Conservation (phyloP, 306 rosid genomes). For the Oxytropis ochrocephala region DNA sequence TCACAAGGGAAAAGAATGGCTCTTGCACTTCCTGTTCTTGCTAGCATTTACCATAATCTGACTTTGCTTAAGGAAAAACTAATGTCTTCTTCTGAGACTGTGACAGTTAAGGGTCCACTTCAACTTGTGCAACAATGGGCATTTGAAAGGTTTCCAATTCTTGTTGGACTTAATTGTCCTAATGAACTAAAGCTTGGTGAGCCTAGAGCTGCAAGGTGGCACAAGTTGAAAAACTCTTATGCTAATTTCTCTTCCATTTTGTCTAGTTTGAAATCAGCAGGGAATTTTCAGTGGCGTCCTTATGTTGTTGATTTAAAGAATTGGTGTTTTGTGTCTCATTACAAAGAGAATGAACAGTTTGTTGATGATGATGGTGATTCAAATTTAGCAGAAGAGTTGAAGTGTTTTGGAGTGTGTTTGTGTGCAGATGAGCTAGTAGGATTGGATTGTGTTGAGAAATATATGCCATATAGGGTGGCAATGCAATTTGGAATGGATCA, state of each 20-base stretch:
- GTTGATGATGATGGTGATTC: constrained; percentile 10
- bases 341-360: constrained; percentile 19
- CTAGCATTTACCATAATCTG: constrained; percentile 11
- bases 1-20: constrained; percentile 10
- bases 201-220: too few relatives aligned
- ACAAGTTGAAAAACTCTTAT: not conserved
- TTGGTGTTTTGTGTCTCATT: constrained; percentile 16
- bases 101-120: not conserved
- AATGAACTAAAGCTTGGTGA: too few relatives aligned
- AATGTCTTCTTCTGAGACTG: not conserved
- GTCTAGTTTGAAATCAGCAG: constrained; percentile 9
- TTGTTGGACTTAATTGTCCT: not conserved
- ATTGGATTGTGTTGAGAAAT: constrained; percentile 19
- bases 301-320: constrained; percentile 5
- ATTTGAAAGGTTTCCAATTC: not conserved
- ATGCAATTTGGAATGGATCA: constrained; percentile 45
- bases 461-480: constrained; percentile 35
- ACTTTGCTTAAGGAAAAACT: constrained; percentile 17
- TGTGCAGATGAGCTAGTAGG: constrained; percentile 26
- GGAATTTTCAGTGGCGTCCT: constrained; percentile 31
- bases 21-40: constrained; percentile 21
- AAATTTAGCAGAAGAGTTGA: constrained; percentile 10
- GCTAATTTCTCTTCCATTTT: not conserved
- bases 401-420: constrained; percentile 27
- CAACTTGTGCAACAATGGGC: constrained; percentile 19